These are phyloP conservation scores for Trametes coccinea DNA, from an alignment of 768 basidiomycete species.

Conservation along the genomic window DNA sequence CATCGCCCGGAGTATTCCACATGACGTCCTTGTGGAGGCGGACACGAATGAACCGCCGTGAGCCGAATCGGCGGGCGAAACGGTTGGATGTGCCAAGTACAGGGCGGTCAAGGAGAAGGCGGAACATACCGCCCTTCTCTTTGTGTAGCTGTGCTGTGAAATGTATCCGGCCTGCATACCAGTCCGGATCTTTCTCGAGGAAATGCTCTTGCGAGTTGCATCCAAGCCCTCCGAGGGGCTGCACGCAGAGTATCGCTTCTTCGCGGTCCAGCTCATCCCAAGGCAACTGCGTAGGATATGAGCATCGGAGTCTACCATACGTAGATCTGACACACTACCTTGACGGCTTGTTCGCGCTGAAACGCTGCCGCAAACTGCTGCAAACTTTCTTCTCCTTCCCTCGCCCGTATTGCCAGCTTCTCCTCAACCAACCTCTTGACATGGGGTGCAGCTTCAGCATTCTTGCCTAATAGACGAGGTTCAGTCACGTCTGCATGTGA, in stretches of 20 bases:
- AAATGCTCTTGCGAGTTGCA: slow-evolving; percentile 29
- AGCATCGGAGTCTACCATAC: not conserved
- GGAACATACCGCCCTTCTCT: slow-evolving; percentile 29
- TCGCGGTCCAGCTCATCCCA: slow-evolving; percentile 67
- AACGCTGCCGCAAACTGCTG: slow-evolving; percentile 12
- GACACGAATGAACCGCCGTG: slow-evolving; percentile 55
- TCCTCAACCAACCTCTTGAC: slow-evolving; percentile 5
- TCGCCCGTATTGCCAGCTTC: not conserved
- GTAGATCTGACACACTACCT: slow-evolving; percentile 14
- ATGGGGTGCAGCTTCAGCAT: slow-evolving; percentile 23
- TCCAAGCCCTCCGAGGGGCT: slow-evolving; percentile 45
- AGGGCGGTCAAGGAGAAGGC: slow-evolving; percentile 48
- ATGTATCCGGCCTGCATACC: slow-evolving; percentile 64
- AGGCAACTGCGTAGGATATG: slow-evolving; percentile 43
- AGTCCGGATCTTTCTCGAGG: slow-evolving; percentile 36
- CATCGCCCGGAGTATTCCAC: slow-evolving; percentile 30
- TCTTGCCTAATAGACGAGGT: slow-evolving; percentile 30
- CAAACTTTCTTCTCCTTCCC: not conserved
- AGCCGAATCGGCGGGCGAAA: slow-evolving; percentile 62
- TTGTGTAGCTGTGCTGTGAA: slow-evolving; percentile 45
- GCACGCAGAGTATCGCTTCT: slow-evolving; percentile 37
- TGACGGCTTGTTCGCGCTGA: slow-evolving; percentile 21
- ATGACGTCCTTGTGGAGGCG: slow-evolving; percentile 40
- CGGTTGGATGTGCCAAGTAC: slow-evolving; percentile 56
- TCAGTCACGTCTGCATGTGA: slow-evolving; percentile 26